Percentiles rank a stretch among this genome's conserved stretches.
These are phyloP conservation scores for Cephalotrichum gorgonifer DNA, from an alignment of 2,329 filamentous ascomycete species.

Conservation along the genomic window DNA sequence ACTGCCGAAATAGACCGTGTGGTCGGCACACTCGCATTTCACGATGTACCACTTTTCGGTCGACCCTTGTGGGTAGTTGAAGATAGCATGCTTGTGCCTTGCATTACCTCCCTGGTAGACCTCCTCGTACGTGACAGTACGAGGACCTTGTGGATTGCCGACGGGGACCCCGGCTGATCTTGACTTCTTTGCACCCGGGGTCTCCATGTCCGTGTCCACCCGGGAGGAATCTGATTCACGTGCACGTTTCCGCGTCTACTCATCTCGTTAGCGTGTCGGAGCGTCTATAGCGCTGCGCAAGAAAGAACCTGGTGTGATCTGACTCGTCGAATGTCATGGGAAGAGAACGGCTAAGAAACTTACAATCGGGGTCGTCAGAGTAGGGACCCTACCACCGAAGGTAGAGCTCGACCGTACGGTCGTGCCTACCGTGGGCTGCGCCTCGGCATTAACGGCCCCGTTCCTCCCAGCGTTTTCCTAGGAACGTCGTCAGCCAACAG, in stretches of 20 bases:
- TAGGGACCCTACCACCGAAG: background rate
- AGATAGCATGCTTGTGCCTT: conserved; percentile 10
- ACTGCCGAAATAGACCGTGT: conserved; percentile 11
- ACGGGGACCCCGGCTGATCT: background rate
- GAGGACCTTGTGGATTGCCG: no score
- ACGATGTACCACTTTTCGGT: conserved; percentile 11
- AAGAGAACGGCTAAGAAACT: background rate
- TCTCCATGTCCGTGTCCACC: background rate
- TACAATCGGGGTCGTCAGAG: background rate
- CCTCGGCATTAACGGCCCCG: no score
- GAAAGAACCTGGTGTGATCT: background rate
- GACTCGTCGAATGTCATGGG: background rate
- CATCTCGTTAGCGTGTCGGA: background rate
- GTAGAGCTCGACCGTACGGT: background rate
- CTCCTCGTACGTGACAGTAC: conserved; percentile 10
- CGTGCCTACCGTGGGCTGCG: no score
- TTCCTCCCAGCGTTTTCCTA: no score
- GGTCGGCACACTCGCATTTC: conserved; percentile 11
- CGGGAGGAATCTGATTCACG: background rate
- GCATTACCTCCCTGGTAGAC: conserved; percentile 12
- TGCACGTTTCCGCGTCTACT: background rate
- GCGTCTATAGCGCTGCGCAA: background rate
- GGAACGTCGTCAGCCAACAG: background rate
- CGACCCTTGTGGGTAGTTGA: conserved; percentile 6
- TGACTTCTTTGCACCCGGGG: background rate